Evolutionary conservation across 2,329 filamentous ascomycete genomes (phyloP), one percentile per base, ranked within the genome.

Genomic region (Leptographium galeiforme): DNA sequence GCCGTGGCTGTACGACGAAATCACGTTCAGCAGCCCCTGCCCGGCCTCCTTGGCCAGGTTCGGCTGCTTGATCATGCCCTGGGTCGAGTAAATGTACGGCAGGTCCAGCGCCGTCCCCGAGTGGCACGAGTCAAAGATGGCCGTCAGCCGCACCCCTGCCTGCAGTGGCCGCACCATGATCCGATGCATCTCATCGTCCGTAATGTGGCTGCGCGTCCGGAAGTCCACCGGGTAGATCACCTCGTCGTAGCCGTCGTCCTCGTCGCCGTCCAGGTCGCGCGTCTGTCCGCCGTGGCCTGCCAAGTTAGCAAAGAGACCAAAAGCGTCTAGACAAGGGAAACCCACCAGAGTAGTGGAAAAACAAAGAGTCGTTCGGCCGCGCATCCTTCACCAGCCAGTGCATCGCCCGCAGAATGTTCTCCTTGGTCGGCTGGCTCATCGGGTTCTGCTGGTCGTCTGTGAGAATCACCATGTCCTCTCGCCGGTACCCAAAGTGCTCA

Each of bases 371-470:
- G 65, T 96, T 95, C 0, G 89, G 87, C 55, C 79, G 79, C 6
- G 91, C 90, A 64, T 95, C 90, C 70, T 95, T 95, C 55, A 96
- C 89, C 19, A 97, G 73, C 91, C 91, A 97, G 66, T 96, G 90
- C 91, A 97, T 97, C 34, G 91, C 91, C 52, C 91, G 81, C 40
- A 97, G 69, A 53, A 97, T 95, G 65, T 97, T 97, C 60, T 88
- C 86, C 68, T 96, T 96, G 6, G 89, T 95, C 10, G 91, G 91
- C 70, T 95, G 89, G 69, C 89, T 95, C 87, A 96, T 95, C 32
- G 89, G 88, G 62, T 95, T 95, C 67, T 95, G 89, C 71, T 96
- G 90, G 66, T 97, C 91, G 65, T 97, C 91, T 41, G 91, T 96
- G 66, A 97, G 77, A 57, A 93, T 84, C 19, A 97, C 91, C 91